These are phyloP conservation scores for Solanum chacoense DNA, from an alignment of 305 asterid species.

Conservation along the genomic window DNA sequence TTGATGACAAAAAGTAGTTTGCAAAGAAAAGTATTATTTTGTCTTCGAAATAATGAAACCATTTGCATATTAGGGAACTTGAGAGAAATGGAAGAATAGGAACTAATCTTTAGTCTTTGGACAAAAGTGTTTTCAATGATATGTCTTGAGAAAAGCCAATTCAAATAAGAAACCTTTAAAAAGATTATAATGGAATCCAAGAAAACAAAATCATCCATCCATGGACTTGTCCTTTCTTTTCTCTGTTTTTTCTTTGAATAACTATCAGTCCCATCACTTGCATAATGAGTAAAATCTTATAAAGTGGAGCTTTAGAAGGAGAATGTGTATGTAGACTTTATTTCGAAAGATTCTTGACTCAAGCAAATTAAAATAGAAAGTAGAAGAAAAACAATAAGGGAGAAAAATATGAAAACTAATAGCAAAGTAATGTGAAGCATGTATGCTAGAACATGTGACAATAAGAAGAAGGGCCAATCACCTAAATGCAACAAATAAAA, in stretches of 20 bases:
- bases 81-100: background rate
- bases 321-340: fast-evolving
- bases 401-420: background rate
- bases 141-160: background rate
- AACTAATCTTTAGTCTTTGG: background rate
- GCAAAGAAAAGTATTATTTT: background rate
- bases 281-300: too few species aligned
- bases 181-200: constrained; percentile 15
- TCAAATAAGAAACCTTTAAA: background rate
- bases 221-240: constrained; percentile 1
- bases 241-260: background rate
- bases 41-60: background rate
- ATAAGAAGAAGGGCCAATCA: background rate
- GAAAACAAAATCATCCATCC: constrained; percentile 14
- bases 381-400: background rate
- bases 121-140: background rate
- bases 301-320: too few species aligned
- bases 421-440: background rate
- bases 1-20: background rate
- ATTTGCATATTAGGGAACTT: background rate
- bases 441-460: background rate
- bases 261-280: background rate
- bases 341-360: too few species aligned
- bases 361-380: too few species aligned
- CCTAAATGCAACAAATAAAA: background rate